Evolutionary conservation across 2,329 filamentous ascomycete species (phyloP), one percentile per base, ranked within the genome.

Genomic region (Talaromyces sp.): DNA sequence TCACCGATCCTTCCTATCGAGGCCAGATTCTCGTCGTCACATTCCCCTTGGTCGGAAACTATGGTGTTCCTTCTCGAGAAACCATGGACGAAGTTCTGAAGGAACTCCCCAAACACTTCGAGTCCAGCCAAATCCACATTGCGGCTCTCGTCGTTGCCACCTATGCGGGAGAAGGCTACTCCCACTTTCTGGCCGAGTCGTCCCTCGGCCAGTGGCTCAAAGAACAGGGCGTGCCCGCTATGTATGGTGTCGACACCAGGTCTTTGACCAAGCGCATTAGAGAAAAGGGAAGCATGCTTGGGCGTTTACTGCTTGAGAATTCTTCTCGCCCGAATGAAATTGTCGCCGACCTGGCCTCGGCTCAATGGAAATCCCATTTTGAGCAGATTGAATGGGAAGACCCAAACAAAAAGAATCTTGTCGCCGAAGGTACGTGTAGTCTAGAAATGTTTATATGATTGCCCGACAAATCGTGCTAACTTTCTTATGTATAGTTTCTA

Each of bases 21-120:
- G 90, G 95, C 68, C 93, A 99, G 81, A 96, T 99, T 70, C 85
- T 99, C 69, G 93, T 98, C 77, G 88, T 98, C 72, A 99, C 93
- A 59, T 97, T 96, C 77, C 95, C 93, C 62, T 83, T 98, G 44
- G 90, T 96, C 63, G 93, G 93, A 76, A 99, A 98, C 83, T 99
- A 99, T 80, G 93, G 93, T 75, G 95, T 98, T 30, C 95, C 95
- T 59, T 91, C 91, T 55, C 85, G 93, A 68, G 90, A 96, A 66
- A 85, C 88, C 59, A 84, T 91, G 79, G 93, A 98, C 75, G 86
- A 91, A 73, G 83, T 98, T 59, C 85, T 97, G 57, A 85, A 88
- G 72, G 90, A 93, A 71, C 84, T 98, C 61, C 93, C 93, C 33
- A 92, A 92, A 65, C 85, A 98, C 79, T 98, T 99, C 74, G 95